Percentiles rank a stretch among this genome's conserved stretches.
Conservation (phyloP, 1,284 basidiomycete species). For the Boletus sp. region DNA sequence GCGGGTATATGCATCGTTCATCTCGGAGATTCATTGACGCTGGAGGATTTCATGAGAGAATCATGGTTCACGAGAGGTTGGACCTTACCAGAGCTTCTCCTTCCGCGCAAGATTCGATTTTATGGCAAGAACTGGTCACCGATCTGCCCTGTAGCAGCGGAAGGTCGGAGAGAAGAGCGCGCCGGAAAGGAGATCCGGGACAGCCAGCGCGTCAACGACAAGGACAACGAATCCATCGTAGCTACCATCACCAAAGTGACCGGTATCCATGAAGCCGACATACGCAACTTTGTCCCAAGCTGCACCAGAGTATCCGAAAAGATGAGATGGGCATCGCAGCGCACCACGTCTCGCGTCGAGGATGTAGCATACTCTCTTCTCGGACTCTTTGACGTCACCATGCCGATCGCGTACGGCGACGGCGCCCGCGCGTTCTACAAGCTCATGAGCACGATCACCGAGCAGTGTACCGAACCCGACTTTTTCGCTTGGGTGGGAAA, state of each 20-base stretch:
- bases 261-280: conserved; percentile 22
- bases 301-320: conserved; percentile 25
- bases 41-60: conserved; percentile 24
- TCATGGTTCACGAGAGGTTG: conserved; percentile 27
- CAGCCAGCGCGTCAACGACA: conserved; percentile 24
- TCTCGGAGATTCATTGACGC: conserved; percentile 17
- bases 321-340: conserved; percentile 27
- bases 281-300: conserved; percentile 22
- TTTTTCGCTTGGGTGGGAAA: conserved; percentile 26
- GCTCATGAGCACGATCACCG: conserved; percentile 18
- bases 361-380: conserved; percentile 28
- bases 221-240: conserved; percentile 23
- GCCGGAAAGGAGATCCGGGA: conserved; percentile 10
- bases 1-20: conserved; percentile 27
- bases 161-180: conserved; percentile 21
- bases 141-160: conserved; percentile 16
- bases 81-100: conserved; percentile 25
- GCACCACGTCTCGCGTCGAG: conserved; percentile 21
- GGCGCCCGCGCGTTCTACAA: conserved; percentile 25
- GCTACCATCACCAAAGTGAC: conserved; percentile 17
- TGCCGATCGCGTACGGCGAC: conserved; percentile 27
- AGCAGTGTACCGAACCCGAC: conserved; percentile 22
- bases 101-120: conserved; percentile 26
- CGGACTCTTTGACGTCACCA: conserved; percentile 20
- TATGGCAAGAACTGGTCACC: conserved; percentile 28